phyloP scores from a whole-genome alignment of 1,139 yeast genomes.

The Debaryomyces psychrophilus region DNA sequence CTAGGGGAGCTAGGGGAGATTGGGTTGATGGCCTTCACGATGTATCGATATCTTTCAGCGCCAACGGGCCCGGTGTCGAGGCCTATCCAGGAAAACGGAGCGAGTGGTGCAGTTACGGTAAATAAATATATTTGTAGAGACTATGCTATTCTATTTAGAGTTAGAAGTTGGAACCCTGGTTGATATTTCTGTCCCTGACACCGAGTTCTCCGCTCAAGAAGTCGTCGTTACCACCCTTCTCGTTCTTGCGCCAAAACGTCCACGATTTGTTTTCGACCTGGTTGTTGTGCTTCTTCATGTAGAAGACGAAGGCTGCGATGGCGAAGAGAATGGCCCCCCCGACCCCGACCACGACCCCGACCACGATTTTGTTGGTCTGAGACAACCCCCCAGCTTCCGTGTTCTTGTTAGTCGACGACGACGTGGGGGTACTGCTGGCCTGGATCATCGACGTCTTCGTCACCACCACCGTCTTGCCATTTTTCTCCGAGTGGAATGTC shows the following conservation, averaged over 20 bases:
- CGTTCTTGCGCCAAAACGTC: constrained; percentile 57
- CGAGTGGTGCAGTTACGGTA: too few species aligned
- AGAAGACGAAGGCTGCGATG: constrained; percentile 38
- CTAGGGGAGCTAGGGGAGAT: too few species aligned
- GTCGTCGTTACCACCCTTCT: constrained; percentile 54
- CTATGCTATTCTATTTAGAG: not conserved
- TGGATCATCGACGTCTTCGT: constrained; percentile 40
- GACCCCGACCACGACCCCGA: constrained; percentile 55
- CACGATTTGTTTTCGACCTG: constrained; percentile 42
- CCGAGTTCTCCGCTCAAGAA: constrained; percentile 64
- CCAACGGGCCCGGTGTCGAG: too few species aligned
- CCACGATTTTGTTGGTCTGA: constrained; percentile 48
- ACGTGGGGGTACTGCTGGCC: constrained; percentile 16
- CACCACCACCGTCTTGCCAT: constrained; percentile 43
- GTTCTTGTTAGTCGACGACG: constrained; percentile 26
- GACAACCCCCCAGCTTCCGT: constrained; percentile 39
- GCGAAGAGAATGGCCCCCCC: constrained; percentile 50
- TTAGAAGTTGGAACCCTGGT: constrained; percentile 53
- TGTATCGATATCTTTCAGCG: too few species aligned
- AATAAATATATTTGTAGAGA: not conserved
- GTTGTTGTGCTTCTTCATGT: constrained; percentile 36
- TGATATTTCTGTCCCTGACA: constrained; percentile 47
- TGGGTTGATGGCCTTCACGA: too few species aligned
- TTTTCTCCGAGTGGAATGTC: constrained; percentile 36
- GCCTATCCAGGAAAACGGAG: too few species aligned